These are phyloP conservation scores for Trichoderma oligosporum DNA, from an alignment of 2,329 filamentous ascomycete species.

Conservation along the genomic window DNA sequence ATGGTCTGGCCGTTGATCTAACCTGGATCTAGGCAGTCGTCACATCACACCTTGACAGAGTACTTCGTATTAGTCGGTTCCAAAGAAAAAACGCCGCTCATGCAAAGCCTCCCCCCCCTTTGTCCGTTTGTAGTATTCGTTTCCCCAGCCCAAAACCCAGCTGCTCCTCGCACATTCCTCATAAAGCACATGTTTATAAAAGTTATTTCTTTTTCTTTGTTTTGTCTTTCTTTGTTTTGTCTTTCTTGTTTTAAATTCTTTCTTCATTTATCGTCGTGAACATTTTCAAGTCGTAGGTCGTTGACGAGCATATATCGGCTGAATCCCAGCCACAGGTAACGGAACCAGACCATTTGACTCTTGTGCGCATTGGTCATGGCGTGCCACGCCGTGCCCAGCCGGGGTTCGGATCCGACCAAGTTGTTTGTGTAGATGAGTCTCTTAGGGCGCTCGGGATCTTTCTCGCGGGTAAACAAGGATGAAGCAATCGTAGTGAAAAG, in stretches of 20 bases:
- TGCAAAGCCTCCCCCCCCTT: constrained; percentile 10
- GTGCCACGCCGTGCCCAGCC: constrained; percentile 59
- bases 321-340: constrained; percentile 88
- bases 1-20: not conserved
- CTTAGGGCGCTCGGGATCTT: constrained; percentile 41
- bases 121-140: constrained; percentile 5
- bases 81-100: constrained; percentile 16
- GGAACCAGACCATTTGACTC: constrained; percentile 98
- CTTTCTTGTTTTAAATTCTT: too few relatives aligned
- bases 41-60: not conserved
- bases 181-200: not conserved
- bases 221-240: not conserved
- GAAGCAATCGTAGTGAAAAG: constrained; percentile 63
- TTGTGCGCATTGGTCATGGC: constrained; percentile 89
- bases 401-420: constrained; percentile 52
- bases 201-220: not conserved
- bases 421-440: constrained; percentile 69
- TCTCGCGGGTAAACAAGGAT: constrained; percentile 45
- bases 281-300: constrained; percentile 62
- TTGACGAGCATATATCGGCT: constrained; percentile 96
- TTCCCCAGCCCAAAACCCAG: not conserved
- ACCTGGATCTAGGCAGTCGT: constrained; percentile 7
- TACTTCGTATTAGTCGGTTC: constrained; percentile 10
- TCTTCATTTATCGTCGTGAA: not conserved
- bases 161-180: not conserved